phyloP scores from a whole-genome alignment of 495 filamentous ascomycete species.

The Annulohypoxylon bovei region DNA sequence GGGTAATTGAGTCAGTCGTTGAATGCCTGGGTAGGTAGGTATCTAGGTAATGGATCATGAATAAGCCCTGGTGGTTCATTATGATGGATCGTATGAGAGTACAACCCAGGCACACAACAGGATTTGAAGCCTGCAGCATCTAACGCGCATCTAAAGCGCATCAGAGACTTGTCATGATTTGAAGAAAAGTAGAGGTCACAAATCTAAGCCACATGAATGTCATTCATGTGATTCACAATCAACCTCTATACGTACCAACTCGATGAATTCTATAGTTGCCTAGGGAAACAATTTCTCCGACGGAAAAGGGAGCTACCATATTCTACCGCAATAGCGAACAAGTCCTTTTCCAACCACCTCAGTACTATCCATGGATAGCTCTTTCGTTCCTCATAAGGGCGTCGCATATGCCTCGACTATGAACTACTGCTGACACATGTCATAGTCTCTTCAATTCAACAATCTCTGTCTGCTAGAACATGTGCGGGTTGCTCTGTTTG shows the following conservation, averaged over 20 bases:
- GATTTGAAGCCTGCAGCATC: background rate
- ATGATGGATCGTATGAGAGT: background rate
- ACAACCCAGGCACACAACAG: background rate
- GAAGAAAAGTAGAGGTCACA: background rate
- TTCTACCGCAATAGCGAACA: slow-evolving; percentile 14
- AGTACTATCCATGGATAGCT: slow-evolving; percentile 8
- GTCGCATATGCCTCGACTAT: background rate
- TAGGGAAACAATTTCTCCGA: slow-evolving; percentile 31
- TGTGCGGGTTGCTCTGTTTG: slow-evolving; percentile 20
- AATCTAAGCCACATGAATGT: background rate
- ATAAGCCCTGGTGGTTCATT: background rate
- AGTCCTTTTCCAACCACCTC: slow-evolving; percentile 22
- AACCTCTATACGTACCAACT: slow-evolving; percentile 32
- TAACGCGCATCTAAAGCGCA: background rate
- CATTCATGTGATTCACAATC: slow-evolving; percentile 13
- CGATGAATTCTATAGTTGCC: slow-evolving; percentile 34
- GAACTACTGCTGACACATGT: slow-evolving; percentile 3
- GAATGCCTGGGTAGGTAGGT: background rate
- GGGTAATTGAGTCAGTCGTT: background rate
- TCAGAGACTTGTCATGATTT: too few relatives aligned
- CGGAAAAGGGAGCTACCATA: slow-evolving; percentile 8
- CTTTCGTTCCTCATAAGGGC: slow-evolving; percentile 10
- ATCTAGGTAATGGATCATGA: background rate
- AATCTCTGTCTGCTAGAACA: slow-evolving; percentile 30
- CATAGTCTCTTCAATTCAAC: slow-evolving; percentile 19